Evolutionary conservation across 108 stramenopile species (phyloP).

Genomic region (Fragilaria radians): DNA sequence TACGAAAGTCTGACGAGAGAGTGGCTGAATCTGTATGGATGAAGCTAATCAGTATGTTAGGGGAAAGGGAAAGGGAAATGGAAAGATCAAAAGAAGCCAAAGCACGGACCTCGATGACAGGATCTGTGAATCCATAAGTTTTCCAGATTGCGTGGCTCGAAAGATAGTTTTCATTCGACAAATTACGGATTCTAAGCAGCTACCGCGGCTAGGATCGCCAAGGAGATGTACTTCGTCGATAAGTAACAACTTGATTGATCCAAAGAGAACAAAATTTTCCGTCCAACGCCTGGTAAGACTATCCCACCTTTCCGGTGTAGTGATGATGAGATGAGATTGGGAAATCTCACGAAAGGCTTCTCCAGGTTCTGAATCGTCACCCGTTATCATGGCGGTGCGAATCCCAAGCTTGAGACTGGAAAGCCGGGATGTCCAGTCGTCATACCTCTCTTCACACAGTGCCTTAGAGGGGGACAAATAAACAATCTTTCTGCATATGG

Average conservation of each 20-base stretch:
- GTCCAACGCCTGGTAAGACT: constrained; percentile 89
- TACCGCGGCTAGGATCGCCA: constrained; percentile 82
- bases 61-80: neutral
- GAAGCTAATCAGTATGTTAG: constrained; percentile 29
- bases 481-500: constrained; percentile 53
- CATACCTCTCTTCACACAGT: constrained; percentile 86
- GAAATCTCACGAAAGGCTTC: constrained; percentile 65
- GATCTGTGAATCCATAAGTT: neutral
- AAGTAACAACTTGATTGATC: constrained; percentile 84
- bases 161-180: constrained; percentile 84
- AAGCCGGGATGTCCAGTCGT: constrained; percentile 82
- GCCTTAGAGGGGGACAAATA: constrained; percentile 95
- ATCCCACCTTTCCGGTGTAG: constrained; percentile 97
- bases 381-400: constrained; percentile 76
- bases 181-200: constrained; percentile 84
- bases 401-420: constrained; percentile 48
- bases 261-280: constrained; percentile 84
- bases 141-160: neutral
- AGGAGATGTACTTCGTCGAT: constrained; percentile 94
- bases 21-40: constrained; percentile 44
- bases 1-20: constrained; percentile 66
- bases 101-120: constrained; percentile 7
- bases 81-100: neutral
- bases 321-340: constrained; percentile 75
- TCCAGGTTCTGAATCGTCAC: constrained; percentile 56